A percentile compares a stretch with the other conserved stretches of the same genome.
These are phyloP conservation scores for Pseudozyma tsukubaensis DNA, from an alignment of 1,284 basidiomycete species.

Conservation along the genomic window DNA sequence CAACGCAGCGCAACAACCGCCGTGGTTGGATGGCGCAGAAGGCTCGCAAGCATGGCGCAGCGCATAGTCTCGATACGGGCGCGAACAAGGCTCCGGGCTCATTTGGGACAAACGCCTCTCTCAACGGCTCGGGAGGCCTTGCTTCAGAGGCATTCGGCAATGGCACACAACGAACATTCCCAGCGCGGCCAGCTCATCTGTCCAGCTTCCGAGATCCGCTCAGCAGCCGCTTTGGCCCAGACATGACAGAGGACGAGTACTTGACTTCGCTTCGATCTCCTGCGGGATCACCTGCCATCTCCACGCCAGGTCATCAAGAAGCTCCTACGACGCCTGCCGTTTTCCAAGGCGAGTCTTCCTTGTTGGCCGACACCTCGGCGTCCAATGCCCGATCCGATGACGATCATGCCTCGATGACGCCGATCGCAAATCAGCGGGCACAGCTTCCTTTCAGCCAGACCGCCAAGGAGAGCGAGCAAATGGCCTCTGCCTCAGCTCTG, in stretches of 20 bases:
- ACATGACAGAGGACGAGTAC: constrained; percentile 49
- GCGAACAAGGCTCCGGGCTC: constrained; percentile 1
- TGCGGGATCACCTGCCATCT: constrained; percentile 38
- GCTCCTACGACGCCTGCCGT: constrained; percentile 10
- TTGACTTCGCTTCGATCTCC: constrained; percentile 43
- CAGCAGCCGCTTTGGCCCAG: constrained; percentile 16
- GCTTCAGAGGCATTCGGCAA: neutral
- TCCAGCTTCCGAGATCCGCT: constrained; percentile 21
- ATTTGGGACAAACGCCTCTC: neutral
- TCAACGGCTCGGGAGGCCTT: neutral
- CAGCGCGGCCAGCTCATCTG: constrained; percentile 16
- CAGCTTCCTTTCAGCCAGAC: constrained; percentile 6
- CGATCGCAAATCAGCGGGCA: constrained; percentile 11
- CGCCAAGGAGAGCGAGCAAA: constrained; percentile 9
- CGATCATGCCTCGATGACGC: constrained; percentile 14
- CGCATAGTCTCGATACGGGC: constrained; percentile 6
- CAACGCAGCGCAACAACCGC: constrained; percentile 41
- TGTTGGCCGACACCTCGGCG: neutral
- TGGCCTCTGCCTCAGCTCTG: constrained; percentile 9
- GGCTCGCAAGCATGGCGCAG: constrained; percentile 52
- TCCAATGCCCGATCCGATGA: constrained; percentile 4
- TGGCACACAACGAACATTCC: constrained; percentile 3
- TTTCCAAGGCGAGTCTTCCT: constrained; percentile 5
- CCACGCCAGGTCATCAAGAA: constrained; percentile 31
- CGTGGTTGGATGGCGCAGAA: constrained; percentile 59